A percentile compares a stretch with the other conserved stretches of the same genome.
These are phyloP conservation scores for Clarireedia sp. DNA, from an alignment of 2,329 filamentous ascomycete genomes.

Conservation along the genomic window DNA sequence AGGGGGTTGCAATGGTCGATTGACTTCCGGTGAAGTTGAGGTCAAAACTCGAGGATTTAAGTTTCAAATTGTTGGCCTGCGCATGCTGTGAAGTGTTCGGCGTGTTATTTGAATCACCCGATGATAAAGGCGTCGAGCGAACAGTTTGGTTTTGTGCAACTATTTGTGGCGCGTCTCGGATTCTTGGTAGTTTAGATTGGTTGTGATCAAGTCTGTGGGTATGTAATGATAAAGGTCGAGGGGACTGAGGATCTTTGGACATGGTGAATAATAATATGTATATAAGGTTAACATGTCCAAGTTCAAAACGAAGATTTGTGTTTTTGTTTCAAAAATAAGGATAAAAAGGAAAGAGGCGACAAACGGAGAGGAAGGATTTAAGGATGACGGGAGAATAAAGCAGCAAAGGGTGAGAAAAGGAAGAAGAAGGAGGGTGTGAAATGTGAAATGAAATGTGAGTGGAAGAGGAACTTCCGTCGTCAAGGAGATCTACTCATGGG, in stretches of 20 bases:
- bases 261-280: constrained; percentile 8
- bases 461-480: background rate
- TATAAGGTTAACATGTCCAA: constrained; percentile 4
- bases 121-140: background rate
- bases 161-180: constrained; percentile 10
- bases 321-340: background rate
- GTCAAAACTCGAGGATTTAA: constrained; percentile 10
- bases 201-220: constrained; percentile 11
- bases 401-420: background rate
- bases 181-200: constrained; percentile 11
- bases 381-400: background rate
- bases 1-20: constrained; percentile 4
- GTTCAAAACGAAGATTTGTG: background rate
- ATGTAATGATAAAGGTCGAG: constrained; percentile 11
- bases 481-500: background rate
- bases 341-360: background rate
- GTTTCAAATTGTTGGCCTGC: constrained; percentile 7
- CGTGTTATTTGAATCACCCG: constrained; percentile 1
- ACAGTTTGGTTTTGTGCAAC: background rate
- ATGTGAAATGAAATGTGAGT: background rate
- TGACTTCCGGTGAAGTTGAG: constrained; percentile 10
- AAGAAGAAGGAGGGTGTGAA: background rate
- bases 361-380: background rate
- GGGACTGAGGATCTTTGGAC: constrained; percentile 7
- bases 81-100: background rate